These are phyloP conservation scores for Graphilbum ipis-grandicollis DNA, from an alignment of 2,329 filamentous ascomycete species.

Conservation along the genomic window DNA sequence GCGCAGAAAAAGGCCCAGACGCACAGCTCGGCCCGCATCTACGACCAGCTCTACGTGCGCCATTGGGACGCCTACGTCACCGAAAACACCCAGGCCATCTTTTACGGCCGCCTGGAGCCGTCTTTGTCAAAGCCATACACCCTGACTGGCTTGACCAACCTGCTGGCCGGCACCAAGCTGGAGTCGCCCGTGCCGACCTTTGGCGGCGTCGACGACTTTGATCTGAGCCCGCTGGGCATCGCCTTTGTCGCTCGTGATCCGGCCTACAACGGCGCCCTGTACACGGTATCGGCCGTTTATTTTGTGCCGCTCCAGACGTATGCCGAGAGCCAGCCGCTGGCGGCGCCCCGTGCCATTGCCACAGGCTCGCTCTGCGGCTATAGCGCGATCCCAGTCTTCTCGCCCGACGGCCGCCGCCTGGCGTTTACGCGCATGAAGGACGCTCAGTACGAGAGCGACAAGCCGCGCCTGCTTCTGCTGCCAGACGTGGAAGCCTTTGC, in stretches of 20 bases:
- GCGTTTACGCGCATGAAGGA: constrained; percentile 67
- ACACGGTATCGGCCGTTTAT: constrained; percentile 73
- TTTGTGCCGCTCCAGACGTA: constrained; percentile 54
- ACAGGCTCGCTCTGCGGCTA: constrained; percentile 44
- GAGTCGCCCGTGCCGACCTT: constrained; percentile 61
- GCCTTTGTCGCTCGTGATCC: constrained; percentile 65
- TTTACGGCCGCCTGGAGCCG: constrained; percentile 46
- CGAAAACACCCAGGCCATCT: constrained; percentile 53
- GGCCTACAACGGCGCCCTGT: constrained; percentile 48
- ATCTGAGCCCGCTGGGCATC: constrained; percentile 48
- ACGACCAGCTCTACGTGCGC: constrained; percentile 58
- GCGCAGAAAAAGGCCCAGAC: constrained; percentile 27
- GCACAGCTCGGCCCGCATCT: constrained; percentile 49
- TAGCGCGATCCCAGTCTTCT: constrained; percentile 51
- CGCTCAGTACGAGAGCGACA: constrained; percentile 67
- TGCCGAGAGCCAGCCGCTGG: constrained; percentile 24
- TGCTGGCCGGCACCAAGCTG: constrained; percentile 39
- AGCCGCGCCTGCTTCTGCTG: constrained; percentile 48
- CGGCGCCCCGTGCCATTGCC: constrained; percentile 17
- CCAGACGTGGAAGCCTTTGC: constrained; percentile 39
- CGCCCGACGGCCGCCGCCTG: constrained; percentile 49
- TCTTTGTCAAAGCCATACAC: too few relatives aligned
- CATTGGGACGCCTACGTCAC: constrained; percentile 71
- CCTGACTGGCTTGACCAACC: constrained; percentile 37
- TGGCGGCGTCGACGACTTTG: constrained; percentile 65